Evolutionary conservation across 139 green algal species (phyloP).

Genomic region (Chlorella sp.): DNA sequence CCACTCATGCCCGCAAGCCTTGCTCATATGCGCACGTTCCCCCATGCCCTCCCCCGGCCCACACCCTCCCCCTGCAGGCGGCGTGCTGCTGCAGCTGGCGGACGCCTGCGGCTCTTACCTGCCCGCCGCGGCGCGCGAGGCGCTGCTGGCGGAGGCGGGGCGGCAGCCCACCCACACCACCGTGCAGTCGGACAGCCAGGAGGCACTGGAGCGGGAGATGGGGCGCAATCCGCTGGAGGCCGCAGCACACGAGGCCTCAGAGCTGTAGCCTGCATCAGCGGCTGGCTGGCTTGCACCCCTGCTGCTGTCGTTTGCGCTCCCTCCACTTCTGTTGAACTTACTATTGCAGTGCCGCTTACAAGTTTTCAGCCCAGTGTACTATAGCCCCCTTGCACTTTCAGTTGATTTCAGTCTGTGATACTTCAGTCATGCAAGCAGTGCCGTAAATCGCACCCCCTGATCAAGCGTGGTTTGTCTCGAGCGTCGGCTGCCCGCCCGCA

Average conservation of each 20-base stretch:
- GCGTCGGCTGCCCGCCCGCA: too few species aligned
- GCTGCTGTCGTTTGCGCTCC: too few species aligned
- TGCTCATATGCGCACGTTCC: background rate
- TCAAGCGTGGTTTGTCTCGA: too few species aligned
- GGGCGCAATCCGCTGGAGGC: slow-evolving; percentile 30
- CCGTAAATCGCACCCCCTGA: too few species aligned
- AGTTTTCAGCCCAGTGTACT: too few species aligned
- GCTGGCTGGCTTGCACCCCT: too few species aligned
- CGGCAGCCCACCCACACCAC: background rate
- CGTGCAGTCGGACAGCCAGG: background rate
- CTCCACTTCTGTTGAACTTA: too few species aligned
- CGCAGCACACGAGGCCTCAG: slow-evolving; percentile 35
- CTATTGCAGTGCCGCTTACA: too few species aligned
- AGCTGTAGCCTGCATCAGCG: slow-evolving; percentile 21
- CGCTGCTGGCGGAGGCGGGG: slow-evolving; percentile 10
- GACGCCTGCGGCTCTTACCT: slow-evolving; percentile 37
- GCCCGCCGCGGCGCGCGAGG: slow-evolving; percentile 3
- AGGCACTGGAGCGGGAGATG: slow-evolving; percentile 29
- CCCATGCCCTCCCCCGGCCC: background rate
- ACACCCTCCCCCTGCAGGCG: background rate
- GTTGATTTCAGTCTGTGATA: too few species aligned
- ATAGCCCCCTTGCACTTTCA: too few species aligned
- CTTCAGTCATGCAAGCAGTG: too few species aligned
- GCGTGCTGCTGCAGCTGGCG: slow-evolving; percentile 31
- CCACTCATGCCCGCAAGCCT: background rate